Base-by-base conservation (phyloP, 2,329 filamentous ascomycete species). In the Aspergillus jensenii region DNA sequence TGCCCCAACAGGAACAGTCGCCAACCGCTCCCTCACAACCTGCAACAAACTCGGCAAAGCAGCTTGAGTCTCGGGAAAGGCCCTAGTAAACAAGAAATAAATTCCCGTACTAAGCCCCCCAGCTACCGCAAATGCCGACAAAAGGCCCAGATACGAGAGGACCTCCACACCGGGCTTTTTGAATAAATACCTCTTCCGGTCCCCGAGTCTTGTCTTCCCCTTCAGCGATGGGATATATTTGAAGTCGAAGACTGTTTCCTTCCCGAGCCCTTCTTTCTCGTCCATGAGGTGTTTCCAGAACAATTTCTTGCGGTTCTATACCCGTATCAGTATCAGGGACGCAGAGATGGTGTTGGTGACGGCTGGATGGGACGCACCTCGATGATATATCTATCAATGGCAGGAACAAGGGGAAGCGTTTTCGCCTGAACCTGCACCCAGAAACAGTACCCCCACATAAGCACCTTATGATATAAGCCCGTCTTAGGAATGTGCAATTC, bases 161-260 rank as follows among this genome's bases (percentile, higher is more conserved):
- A 40, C 59, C 56, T 69, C 67, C 9, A 68, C 58, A 0, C 67
- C 67, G 21, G 57, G 60, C 35, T 60, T 59, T 46, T 66, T 62
- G 37, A 62, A 64, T 25, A 59, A 61, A 25, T 61, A 68, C 6
- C 37, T 57, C 23, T 63, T 58, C 35, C 63, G 58, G 7, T 66
- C 47, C 11, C 67, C 67, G 15, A 67, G 44, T 3, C 59, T 63
- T 3, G 67, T 69, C 2, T 55, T 66, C 2, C 64, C 59, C 17
- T 61, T 64, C 3, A 68, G 52, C 1, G 59, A 62, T 3, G 67
- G 67, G 11, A 69, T 55, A 35, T 89, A 89, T 68, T 91, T 88
- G 73, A 91, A 88, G n/a, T 88, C 84, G 66, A 91, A 91, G 7
- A 76, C 78, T 2, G 82, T 84, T 65, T 86, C 81, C 48, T 82